phyloP scores from a whole-genome alignment of 1,284 basidiomycete genomes.

The Coriolopsis trogii region DNA sequence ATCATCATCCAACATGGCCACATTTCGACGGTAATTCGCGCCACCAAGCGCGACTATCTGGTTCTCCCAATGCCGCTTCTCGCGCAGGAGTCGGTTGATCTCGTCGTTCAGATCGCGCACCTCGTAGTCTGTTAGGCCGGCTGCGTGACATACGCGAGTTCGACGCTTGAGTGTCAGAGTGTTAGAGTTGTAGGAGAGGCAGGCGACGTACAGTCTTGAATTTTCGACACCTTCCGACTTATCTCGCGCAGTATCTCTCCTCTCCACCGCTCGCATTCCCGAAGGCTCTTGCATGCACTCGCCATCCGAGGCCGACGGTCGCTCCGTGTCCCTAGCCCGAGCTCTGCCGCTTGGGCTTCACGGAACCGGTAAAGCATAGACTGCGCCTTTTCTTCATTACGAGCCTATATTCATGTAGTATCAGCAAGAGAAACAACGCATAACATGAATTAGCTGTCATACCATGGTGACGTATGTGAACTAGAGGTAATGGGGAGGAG shows the following conservation, averaged over 20 bases:
- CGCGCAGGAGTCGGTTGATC: conserved; percentile 94
- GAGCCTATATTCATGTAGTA: conserved; percentile 62
- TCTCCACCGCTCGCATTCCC: conserved; percentile 95
- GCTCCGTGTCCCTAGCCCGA: conserved; percentile 82
- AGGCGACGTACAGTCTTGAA: conserved; percentile 83
- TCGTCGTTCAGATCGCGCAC: conserved; percentile 97
- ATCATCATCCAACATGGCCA: conserved; percentile 91
- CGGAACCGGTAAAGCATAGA: conserved; percentile 99
- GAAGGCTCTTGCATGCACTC: conserved; percentile 84
- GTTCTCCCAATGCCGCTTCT: conserved; percentile 97
- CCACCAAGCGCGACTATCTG: conserved; percentile 95
- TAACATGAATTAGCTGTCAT: too few species aligned
- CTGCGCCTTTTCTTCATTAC: conserved; percentile 97
- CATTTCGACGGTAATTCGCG: conserved; percentile 93
- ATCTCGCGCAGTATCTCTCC: conserved; percentile 95
- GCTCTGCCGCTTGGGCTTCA: conserved; percentile 94
- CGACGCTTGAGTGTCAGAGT: too few species aligned
- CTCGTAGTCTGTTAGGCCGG: conserved; percentile 94
- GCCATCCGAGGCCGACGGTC: conserved; percentile 91
- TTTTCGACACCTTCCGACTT: conserved; percentile 95
- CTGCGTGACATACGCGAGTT: conserved; percentile 47
- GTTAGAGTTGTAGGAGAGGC: not conserved
- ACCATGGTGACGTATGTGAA: too few species aligned
- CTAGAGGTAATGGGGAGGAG: too few species aligned
- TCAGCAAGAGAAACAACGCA: too few species aligned